These are phyloP conservation scores for Alternaria ventricosa DNA, from an alignment of 2,329 filamentous ascomycete species.

Conservation along the genomic window DNA sequence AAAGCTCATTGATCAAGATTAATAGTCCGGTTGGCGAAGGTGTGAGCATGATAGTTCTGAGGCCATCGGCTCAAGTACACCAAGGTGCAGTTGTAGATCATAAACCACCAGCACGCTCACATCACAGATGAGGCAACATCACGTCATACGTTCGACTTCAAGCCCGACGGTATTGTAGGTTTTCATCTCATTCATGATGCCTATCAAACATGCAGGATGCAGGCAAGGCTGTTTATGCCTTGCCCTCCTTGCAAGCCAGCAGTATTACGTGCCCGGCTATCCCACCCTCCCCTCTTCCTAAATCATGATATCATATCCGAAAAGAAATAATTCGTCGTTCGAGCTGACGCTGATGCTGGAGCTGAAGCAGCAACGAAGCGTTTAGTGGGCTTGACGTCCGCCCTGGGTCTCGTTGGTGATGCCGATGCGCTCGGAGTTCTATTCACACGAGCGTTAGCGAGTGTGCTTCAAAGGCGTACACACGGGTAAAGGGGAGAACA, in stretches of 20 bases:
- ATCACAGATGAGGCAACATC: neutral
- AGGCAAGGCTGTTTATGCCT: neutral
- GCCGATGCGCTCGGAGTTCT: conserved; percentile 52
- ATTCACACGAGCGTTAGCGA: conserved; percentile 9
- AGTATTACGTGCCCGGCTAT: neutral
- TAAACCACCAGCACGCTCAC: neutral
- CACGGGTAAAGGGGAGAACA: no score
- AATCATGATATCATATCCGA: conserved; percentile 25
- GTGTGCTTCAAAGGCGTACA: no score
- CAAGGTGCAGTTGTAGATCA: neutral
- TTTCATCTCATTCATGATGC: neutral
- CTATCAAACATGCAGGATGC: neutral
- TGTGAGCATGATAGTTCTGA: neutral
- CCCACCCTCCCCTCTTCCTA: neutral
- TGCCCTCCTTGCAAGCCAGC: conserved; percentile 5
- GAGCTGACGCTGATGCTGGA: neutral
- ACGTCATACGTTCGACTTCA: neutral
- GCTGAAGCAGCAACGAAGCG: neutral
- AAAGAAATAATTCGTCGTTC: conserved; percentile 11
- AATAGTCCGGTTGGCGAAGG: neutral
- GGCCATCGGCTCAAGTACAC: neutral
- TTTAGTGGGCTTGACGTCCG: conserved; percentile 40
- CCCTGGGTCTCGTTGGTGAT: conserved; percentile 53
- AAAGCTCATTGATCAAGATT: neutral
- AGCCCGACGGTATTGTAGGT: neutral